phyloP scores from a whole-genome alignment of 257 asterid species.

The Capsicum chinense region DNA sequence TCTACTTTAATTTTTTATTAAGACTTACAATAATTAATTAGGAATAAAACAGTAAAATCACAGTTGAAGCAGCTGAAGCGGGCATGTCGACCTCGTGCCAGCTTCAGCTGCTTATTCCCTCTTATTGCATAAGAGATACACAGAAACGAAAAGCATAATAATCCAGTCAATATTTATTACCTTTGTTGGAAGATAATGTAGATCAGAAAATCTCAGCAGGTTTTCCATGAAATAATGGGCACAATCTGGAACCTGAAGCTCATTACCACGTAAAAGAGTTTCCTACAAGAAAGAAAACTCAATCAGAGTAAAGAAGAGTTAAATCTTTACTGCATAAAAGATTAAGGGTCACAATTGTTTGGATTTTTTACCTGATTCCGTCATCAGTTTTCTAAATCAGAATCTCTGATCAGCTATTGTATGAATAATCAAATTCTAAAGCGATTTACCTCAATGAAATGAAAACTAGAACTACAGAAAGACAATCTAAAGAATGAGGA shows the following conservation, averaged over 20 bases:
- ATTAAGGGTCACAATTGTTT: background rate
- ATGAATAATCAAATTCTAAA: conserved; percentile 12
- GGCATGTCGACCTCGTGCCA: too few relatives aligned
- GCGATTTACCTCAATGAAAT: background rate
- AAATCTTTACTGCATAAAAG: background rate
- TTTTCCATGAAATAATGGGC: conserved; percentile 93
- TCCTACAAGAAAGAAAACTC: conserved; percentile 57
- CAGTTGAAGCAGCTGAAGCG: too few relatives aligned
- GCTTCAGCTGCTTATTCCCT: too few relatives aligned
- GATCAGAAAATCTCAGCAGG: conserved; percentile 74
- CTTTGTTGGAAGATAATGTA: conserved; percentile 87
- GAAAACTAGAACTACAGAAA: background rate
- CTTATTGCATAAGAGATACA: background rate
- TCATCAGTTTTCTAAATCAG: background rate
- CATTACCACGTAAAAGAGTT: conserved; percentile 79
- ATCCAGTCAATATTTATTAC: conserved; percentile 40
- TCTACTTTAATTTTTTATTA: too few relatives aligned
- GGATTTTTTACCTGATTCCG: background rate
- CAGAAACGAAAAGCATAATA: background rate
- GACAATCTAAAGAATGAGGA: background rate
- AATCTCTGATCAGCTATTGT: conserved; percentile 4
- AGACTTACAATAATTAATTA: too few relatives aligned
- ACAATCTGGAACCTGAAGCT: conserved; percentile 97
- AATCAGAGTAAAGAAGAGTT: conserved; percentile 32
- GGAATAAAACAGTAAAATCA: too few relatives aligned